phyloP scores from a whole-genome alignment of 129 eudicot genomes.

The Centaurea solstitialis region DNA sequence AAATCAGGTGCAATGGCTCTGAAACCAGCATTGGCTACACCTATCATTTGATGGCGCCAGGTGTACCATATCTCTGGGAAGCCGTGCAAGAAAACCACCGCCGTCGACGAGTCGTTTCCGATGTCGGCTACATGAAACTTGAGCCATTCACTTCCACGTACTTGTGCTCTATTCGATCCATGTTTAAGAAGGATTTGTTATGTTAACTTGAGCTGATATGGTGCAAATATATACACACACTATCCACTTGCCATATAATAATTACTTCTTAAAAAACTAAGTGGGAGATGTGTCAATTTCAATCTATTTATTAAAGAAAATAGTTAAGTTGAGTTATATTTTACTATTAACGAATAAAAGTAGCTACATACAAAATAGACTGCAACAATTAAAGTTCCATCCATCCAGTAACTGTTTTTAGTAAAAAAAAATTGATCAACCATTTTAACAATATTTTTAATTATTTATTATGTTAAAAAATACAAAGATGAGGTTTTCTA shows the following conservation, averaged over 20 bases:
- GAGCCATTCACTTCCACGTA: constrained; percentile 24
- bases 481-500: too few relatives aligned
- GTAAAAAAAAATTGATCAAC: too few relatives aligned
- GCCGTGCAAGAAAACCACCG: constrained; percentile 39
- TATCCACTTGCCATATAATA: background rate
- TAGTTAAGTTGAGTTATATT: background rate
- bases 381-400: background rate
- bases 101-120: constrained; percentile 17
- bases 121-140: constrained; percentile 41
- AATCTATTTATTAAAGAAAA: background rate
- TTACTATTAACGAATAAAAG: background rate
- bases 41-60: constrained; percentile 46
- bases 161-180: constrained; percentile 41
- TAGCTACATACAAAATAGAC: background rate
- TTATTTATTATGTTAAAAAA: too few relatives aligned
- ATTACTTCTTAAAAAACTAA: background rate
- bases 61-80: constrained; percentile 53
- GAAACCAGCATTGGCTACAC: constrained; percentile 33
- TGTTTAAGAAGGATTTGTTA: background rate
- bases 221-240: background rate
- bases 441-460: too few relatives aligned
- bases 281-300: background rate
- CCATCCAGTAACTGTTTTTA: too few relatives aligned
- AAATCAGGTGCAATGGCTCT: constrained; percentile 35
- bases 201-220: constrained; percentile 3